Evolutionary conservation across 169 alveolate species (phyloP), one percentile per base, ranked within the genome.

Genomic region (Cryptosporidium meleagridis): DNA sequence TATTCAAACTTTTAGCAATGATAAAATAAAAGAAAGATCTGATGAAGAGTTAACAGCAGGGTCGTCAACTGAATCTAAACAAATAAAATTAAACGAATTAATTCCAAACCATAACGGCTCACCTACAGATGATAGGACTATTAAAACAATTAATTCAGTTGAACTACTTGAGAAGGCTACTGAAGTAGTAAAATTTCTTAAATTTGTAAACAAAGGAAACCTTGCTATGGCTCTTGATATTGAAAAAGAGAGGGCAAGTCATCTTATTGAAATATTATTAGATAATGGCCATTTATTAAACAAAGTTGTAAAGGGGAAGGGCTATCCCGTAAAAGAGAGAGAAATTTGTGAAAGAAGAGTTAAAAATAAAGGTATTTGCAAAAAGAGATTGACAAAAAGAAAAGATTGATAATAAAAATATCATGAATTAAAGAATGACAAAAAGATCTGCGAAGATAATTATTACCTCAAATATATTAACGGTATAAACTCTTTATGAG

Each of bases 161-260:
- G 89, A 80, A 12, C 39, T 80, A 29, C 65, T 62, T 48, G 89
- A 80, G 16, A 80, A 48, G 41, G 89, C 89, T 39, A 41, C 68
- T 6, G 89, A 80, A 80, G 67, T 62, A 14, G 89, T 80, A 23
- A 62, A 67, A 51, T 80, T 80, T n/a, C 75, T 80, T 37, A 80
- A 80, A 65, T 80, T 41, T 39, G 89, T 80, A 37, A 80, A 80
- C 68, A 59, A 65, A 48, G 68, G 68, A 16, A 80, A 80, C n/a
- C 80, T 80, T 37, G 72, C 89, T 23, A 80, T 80, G 89, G 89
- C 89, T n/a, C 75, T 80, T 12, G 89, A 80, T 80, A 80, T 80
- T n/a, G 89, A 80, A 45, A 59, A 62, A 31, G 89, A 80, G 41
- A 80, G 37, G 7, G 89, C 89, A 29, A 26, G 80, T 44, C 39